Evolutionary conservation across 495 filamentous ascomycete genomes (phyloP), one percentile per base, ranked within the genome.

Genomic region (Lasiosphaeria hispida): DNA sequence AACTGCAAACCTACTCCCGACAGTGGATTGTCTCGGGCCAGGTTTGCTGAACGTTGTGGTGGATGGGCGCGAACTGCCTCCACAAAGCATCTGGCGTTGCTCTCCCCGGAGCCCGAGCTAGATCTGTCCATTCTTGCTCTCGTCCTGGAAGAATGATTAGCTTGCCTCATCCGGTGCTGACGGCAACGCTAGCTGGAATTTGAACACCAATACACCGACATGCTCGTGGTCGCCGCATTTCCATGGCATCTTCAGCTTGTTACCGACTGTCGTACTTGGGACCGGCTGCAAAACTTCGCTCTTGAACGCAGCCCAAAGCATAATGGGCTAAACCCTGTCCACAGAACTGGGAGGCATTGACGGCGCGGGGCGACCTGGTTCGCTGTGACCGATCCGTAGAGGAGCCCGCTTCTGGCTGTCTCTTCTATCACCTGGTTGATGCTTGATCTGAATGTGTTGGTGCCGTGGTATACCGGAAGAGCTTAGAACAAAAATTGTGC

Each of bases 271-370:
- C 10, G 45, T 1, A 30, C 17, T 23, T 1, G 45, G 45, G 45
- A 48, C 45, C 45, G 15, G 19, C 8, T 48, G 45, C 19, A 48
- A 33, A 48, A 48, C 45, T 7, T 48, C 45, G 19, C 17, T 11
- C 45, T 33, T 48, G 45, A 48, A 48, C 15, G n/a, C 45, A 30
- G 45, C 45, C 45, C 45, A 48, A 23, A 48, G 45, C 45, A 3
- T 33, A 48, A 48, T 10, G 45, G 45, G 45, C 45, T 48, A 30
- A 48, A 48, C 45, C 17, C 45, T 9, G 45, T 48, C 45, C 45
- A 48, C 15, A 48, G 8, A 23, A 48, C n/a, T 48, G 45, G 17
- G 8, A 48, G 45, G 45, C 17, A 33, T 33, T 7, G 4, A 8
- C 10, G 17, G 18, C 19, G 17, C 15, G 45, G 45, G 17, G 45